Evolutionary conservation across 129 eudicot species (phyloP).

Genomic region (Tagetes erecta): DNA sequence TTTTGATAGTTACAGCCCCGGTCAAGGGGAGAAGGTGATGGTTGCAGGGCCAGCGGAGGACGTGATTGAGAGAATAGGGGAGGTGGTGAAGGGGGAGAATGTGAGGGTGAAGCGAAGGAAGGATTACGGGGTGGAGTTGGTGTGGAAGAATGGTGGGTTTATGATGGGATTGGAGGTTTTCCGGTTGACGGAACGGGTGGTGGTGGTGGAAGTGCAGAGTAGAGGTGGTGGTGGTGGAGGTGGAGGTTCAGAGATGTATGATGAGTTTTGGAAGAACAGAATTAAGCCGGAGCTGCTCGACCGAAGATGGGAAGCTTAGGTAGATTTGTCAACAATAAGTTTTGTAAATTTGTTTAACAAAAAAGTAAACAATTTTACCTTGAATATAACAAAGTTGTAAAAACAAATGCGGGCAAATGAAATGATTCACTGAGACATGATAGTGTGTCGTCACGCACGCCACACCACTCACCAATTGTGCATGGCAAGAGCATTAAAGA

Average conservation of each 20-base stretch:
- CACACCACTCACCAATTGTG: no score
- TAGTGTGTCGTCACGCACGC: no score
- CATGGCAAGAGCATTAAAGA: no score
- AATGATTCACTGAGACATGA: no score
- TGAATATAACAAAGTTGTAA: neutral
- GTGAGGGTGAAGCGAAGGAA: constrained; percentile 37
- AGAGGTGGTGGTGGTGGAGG: constrained; percentile 55
- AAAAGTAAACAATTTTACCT: constrained; percentile 8
- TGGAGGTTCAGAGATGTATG: constrained; percentile 45
- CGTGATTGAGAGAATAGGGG: constrained; percentile 44
- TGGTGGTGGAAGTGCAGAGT: constrained; percentile 61
- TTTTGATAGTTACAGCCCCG: constrained; percentile 27
- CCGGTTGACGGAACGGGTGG: constrained; percentile 55
- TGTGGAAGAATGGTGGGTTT: constrained; percentile 52
- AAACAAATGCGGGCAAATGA: no score
- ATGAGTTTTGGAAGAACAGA: constrained; percentile 53
- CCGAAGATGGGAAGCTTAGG: constrained; percentile 33
- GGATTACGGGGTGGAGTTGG: constrained; percentile 56
- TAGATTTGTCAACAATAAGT: constrained; percentile 27
- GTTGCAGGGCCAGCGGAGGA: constrained; percentile 44
- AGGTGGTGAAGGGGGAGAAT: constrained; percentile 36
- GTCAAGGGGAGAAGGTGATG: constrained; percentile 40
- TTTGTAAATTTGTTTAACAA: constrained; percentile 1
- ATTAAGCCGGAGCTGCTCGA: constrained; percentile 51
- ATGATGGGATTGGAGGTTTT: constrained; percentile 52